Evolutionary conservation across 768 basidiomycete species (phyloP).

Genomic region (Heimioporus sp.): DNA sequence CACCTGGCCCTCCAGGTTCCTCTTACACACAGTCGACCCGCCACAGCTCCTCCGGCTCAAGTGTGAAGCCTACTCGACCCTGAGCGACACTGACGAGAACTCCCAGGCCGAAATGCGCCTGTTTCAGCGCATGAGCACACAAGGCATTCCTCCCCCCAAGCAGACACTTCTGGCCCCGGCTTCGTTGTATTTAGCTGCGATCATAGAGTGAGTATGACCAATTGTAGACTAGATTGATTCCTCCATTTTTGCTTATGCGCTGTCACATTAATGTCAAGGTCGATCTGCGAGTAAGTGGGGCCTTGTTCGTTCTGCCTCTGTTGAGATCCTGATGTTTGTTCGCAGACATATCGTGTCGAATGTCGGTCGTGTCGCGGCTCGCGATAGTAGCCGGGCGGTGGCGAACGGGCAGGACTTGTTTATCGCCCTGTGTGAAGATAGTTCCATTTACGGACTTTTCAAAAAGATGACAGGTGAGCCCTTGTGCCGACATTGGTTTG

Average conservation of each 20-base stretch:
- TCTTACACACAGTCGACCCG: neutral
- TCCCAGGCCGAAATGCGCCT: constrained; percentile 59
- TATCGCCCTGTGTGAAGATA: constrained; percentile 87
- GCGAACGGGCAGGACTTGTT: constrained; percentile 84
- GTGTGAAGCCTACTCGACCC: constrained; percentile 84
- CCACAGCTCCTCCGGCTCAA: constrained; percentile 74
- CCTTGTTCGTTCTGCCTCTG: neutral
- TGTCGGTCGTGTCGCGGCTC: constrained; percentile 78
- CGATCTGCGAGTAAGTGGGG: constrained; percentile 79
- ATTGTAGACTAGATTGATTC: constrained; percentile 13
- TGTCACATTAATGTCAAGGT: constrained; percentile 41
- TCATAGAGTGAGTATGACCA: constrained; percentile 74
- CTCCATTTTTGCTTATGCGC: constrained; percentile 26
- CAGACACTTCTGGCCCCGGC: constrained; percentile 71
- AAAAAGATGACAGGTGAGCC: constrained; percentile 76
- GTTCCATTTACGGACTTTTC: constrained; percentile 80
- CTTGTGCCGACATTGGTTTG: constrained; percentile 12
- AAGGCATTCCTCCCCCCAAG: constrained; percentile 51
- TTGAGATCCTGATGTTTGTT: constrained; percentile 4
- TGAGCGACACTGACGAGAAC: constrained; percentile 81
- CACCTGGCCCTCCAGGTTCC: constrained; percentile 9
- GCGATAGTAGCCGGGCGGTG: constrained; percentile 76
- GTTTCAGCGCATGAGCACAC: constrained; percentile 55
- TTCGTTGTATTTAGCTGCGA: constrained; percentile 86
- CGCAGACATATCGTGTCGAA: constrained; percentile 79